A percentile compares a stretch with the other conserved stretches of the same genome.
Conservation (phyloP, 2,329 filamentous ascomycete genomes). For the Nothopassalora personata region DNA sequence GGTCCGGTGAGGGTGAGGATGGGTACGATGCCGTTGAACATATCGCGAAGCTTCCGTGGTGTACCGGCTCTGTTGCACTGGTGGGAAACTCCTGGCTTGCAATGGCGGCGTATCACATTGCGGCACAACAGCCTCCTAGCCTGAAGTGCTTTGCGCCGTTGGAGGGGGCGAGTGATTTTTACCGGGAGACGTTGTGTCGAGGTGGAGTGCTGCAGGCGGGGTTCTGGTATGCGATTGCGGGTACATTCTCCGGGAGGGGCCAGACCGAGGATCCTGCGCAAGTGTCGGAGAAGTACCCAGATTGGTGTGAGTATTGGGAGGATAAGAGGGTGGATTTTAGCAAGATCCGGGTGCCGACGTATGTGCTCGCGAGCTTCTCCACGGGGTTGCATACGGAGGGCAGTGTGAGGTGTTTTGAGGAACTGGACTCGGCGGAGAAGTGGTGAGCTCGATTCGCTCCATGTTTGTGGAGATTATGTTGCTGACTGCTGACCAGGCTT, state of each 20-base stretch:
- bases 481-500: slow-evolving; percentile 18
- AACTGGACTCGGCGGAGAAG: slow-evolving; percentile 36
- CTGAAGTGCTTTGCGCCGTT: slow-evolving; percentile 42
- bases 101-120: slow-evolving; percentile 39
- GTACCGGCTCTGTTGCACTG: slow-evolving; percentile 41
- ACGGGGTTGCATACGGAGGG: slow-evolving; percentile 19
- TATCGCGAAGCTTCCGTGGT: slow-evolving; percentile 40
- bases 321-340: slow-evolving; percentile 21
- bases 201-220: slow-evolving; percentile 30
- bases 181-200: slow-evolving; percentile 43
- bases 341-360: slow-evolving; percentile 22
- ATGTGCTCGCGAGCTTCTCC: slow-evolving; percentile 10
- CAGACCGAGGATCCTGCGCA: background rate
- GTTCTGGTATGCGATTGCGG: background rate
- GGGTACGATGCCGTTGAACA: slow-evolving; percentile 43
- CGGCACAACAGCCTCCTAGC: slow-evolving; percentile 37
- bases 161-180: slow-evolving; percentile 45
- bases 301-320: slow-evolving; percentile 20
- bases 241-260: background rate
- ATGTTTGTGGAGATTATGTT: background rate
- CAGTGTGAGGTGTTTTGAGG: slow-evolving; percentile 32
- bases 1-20: slow-evolving; percentile 42
- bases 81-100: slow-evolving; percentile 43
- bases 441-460: slow-evolving; percentile 29
- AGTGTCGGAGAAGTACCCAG: slow-evolving; percentile 3